Percentiles rank a stretch among this genome's conserved stretches.
These are phyloP conservation scores for Ceratorhiza oryzae-sativae DNA, from an alignment of 1,284 basidiomycete species.

Conservation along the genomic window DNA sequence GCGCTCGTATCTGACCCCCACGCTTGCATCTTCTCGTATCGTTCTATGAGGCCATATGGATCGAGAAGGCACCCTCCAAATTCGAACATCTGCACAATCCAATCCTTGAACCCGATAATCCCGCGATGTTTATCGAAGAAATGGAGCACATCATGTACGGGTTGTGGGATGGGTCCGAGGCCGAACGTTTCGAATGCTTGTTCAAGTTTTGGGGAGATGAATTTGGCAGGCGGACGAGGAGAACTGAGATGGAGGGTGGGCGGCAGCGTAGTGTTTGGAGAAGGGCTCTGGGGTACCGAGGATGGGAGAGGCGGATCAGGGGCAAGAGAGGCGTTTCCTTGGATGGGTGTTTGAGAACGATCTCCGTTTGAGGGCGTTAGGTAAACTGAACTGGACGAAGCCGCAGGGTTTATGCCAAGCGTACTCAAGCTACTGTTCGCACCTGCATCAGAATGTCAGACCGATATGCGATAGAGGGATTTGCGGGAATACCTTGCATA, in stretches of 20 bases:
- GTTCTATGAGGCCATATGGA: constrained; percentile 56
- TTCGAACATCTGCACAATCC: constrained; percentile 62
- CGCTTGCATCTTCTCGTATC: constrained; percentile 56
- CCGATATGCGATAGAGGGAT: neutral
- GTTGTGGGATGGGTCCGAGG: constrained; percentile 44
- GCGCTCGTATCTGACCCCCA: constrained; percentile 50
- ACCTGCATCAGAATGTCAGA: constrained; percentile 14
- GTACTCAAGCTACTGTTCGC: constrained; percentile 8
- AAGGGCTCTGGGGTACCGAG: neutral
- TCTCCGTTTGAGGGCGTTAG: constrained; percentile 22
- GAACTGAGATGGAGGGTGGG: constrained; percentile 40
- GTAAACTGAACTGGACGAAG: constrained; percentile 2
- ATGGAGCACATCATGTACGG: constrained; percentile 43
- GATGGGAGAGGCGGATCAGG: constrained; percentile 14
- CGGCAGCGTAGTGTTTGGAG: constrained; percentile 3
- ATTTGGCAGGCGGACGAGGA: constrained; percentile 40
- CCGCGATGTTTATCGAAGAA: constrained; percentile 60
- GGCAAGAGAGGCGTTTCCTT: neutral
- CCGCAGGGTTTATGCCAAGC: neutral
- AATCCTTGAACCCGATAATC: constrained; percentile 57
- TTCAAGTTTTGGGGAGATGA: constrained; percentile 34
- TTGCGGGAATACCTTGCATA: constrained; percentile 10
- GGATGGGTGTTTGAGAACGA: constrained; percentile 48
- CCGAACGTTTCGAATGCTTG: constrained; percentile 36
- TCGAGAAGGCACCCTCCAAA: constrained; percentile 66